Base-by-base conservation (phyloP, 257 asterid species). In the Pogostemon cablin region DNA sequence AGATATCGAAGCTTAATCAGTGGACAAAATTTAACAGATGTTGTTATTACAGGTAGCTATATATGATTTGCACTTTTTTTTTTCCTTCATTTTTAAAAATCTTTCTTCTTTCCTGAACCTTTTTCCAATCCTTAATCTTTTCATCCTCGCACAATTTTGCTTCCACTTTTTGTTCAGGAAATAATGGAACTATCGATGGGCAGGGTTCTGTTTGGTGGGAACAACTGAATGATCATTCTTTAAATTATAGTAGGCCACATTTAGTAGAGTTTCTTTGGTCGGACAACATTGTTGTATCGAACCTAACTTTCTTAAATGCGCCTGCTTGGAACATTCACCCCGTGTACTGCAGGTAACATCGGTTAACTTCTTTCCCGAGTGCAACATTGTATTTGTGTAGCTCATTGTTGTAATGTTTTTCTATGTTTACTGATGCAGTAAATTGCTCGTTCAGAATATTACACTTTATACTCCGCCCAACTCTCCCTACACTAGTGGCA, bases 121-220 rank as follows among this genome's bases (percentile, higher is more conserved):
- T 25, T 20, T 47, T 69, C 35, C 6, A 46, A 9, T 67, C 5
- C 25, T 55, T 6, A 3, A 7, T 50, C 10, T 41, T 53, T 57
- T 44, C 46, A 3, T 32, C 9, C 56, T 69, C 38, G 41, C 32
- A 25, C 32, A 1, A 20, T 54, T 35, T 20, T 53, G 37, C 58
- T 74, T 38, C 15, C n/a, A 44, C 3, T 15, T 15, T 41, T 9
- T 15, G 6, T 12, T 15, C 82, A 95, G 99, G 99, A 49, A 90
- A 95, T 68, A 92, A 90, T 72, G 99, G 98, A 65, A 95, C 96
- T 47, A 88, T 95, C 38, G 95, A 95, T 52, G 99, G 99, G 25
- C 99, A 92, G 61, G 99, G 99, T 60, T 87, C 87, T 1, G 76
- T 92, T 62, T 95, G 99, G 99, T 95, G 99, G 99, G 92, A 95